These are phyloP conservation scores for Leishmania lainsoni DNA, from an alignment of 208 protist genomes.

Conservation along the genomic window DNA sequence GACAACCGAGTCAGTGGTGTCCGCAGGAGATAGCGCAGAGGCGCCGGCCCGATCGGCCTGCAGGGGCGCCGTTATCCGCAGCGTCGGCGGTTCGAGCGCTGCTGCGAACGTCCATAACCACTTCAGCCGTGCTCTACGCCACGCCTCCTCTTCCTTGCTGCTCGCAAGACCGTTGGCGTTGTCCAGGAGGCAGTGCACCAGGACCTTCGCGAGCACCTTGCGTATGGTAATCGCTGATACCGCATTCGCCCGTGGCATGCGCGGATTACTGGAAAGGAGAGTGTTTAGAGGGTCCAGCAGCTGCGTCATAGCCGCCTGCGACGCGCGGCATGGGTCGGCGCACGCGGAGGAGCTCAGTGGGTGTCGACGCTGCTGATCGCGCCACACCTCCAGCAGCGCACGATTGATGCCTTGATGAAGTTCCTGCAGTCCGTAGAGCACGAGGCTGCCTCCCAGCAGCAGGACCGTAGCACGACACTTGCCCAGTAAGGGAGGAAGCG, in stretches of 20 bases:
- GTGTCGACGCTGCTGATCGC: background rate
- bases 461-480: slow-evolving; percentile 40
- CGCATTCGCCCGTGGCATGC: slow-evolving; percentile 22
- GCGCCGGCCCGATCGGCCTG: background rate
- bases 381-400: slow-evolving; percentile 10
- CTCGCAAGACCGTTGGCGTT: slow-evolving; percentile 36
- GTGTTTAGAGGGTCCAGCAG: slow-evolving; percentile 41
- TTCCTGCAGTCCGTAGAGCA: slow-evolving; percentile 56
- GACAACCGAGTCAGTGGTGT: background rate
- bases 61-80: slow-evolving; percentile 8
- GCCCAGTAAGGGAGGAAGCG: slow-evolving; percentile 8
- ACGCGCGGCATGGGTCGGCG: background rate
- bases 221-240: slow-evolving; percentile 33
- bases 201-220: slow-evolving; percentile 51
- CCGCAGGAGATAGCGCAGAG: background rate
- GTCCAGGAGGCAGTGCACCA: slow-evolving; percentile 65
- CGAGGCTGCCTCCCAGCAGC: slow-evolving; percentile 66
- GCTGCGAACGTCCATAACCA: slow-evolving; percentile 54
- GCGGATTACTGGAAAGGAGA: slow-evolving; percentile 36
- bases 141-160: slow-evolving; percentile 31
- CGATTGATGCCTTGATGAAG: slow-evolving; percentile 17
- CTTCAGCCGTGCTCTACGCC: slow-evolving; percentile 38
- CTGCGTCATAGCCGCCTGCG: slow-evolving; percentile 22
- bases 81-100: slow-evolving; percentile 42
- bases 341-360: background rate